Percentiles rank a stretch among this genome's conserved stretches.
Evolutionary conservation across 768 basidiomycete genomes (phyloP).

Genomic region (Leccinum subtestaceum): DNA sequence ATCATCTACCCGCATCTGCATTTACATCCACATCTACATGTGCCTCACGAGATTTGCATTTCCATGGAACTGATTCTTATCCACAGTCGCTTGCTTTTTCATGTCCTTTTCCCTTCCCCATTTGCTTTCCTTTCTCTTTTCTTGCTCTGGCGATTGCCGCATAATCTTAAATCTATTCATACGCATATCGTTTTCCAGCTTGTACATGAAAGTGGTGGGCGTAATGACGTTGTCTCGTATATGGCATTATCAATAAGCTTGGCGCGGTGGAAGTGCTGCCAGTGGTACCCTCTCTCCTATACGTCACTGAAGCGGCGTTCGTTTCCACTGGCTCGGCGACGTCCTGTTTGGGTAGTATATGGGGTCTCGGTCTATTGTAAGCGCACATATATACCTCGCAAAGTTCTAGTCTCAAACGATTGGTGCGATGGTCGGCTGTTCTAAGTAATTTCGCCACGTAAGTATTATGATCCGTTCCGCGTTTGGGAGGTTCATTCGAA

Average conservation of each 20-base stretch:
- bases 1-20: not conserved
- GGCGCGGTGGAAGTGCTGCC: not conserved
- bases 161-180: slow-evolving; percentile 1
- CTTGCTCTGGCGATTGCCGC: not conserved
- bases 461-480: not conserved
- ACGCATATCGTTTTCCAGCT: not conserved
- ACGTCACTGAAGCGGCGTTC: not conserved
- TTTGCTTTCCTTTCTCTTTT: not conserved
- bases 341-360: not conserved
- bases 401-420: not conserved
- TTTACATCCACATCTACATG: not conserved
- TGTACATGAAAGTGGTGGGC: not conserved
- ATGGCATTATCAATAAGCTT: not conserved
- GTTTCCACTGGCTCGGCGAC: not conserved
- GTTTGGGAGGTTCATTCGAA: not conserved
- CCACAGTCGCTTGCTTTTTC: not conserved
- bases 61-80: slow-evolving; percentile 1
- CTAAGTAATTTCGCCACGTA: not conserved
- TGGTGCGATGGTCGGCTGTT: not conserved
- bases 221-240: not conserved
- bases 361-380: not conserved
- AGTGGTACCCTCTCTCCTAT: not conserved
- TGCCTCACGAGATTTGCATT: slow-evolving; percentile 1
- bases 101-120: not conserved
- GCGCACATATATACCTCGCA: not conserved